A percentile compares a stretch with the other conserved stretches of the same genome.
These are phyloP conservation scores for Primulina eburnea DNA, from an alignment of 257 asterid species.

Conservation along the genomic window DNA sequence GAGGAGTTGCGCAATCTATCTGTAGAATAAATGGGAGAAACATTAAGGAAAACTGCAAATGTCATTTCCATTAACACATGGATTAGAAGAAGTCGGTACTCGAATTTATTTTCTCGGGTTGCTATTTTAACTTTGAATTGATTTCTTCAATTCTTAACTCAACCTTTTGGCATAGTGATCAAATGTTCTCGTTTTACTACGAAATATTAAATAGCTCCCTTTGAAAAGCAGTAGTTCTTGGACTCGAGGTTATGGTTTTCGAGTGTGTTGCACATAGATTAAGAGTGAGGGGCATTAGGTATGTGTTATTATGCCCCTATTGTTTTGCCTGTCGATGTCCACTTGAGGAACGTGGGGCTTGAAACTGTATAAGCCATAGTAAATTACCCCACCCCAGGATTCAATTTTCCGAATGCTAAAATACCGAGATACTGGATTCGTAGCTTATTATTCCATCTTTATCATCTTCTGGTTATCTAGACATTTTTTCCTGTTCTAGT, in stretches of 20 bases:
- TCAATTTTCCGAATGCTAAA: not conserved
- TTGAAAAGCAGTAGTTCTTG: not conserved
- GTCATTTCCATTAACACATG: no score
- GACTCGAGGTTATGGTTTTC: no score
- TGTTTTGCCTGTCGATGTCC: no score
- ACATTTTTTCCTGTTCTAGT: not conserved
- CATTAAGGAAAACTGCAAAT: not conserved
- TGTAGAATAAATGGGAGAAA: not conserved
- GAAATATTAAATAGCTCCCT: not conserved
- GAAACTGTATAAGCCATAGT: not conserved
- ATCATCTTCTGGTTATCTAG: not conserved
- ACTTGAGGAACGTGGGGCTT: no score
- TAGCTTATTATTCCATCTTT: slow-evolving; percentile 1
- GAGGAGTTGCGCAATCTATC: not conserved
- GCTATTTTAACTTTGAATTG: not conserved
- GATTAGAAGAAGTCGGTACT: not conserved
- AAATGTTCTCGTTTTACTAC: not conserved
- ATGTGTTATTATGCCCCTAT: no score
- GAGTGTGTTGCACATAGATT: no score
- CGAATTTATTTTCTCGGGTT: not conserved
- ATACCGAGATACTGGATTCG: not conserved
- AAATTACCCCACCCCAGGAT: no score
- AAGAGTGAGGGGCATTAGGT: no score
- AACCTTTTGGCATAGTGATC: not conserved
- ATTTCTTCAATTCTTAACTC: not conserved